Conservation (phyloP, 2,329 filamentous ascomycete species). For the Trichoderma aggressivum region DNA sequence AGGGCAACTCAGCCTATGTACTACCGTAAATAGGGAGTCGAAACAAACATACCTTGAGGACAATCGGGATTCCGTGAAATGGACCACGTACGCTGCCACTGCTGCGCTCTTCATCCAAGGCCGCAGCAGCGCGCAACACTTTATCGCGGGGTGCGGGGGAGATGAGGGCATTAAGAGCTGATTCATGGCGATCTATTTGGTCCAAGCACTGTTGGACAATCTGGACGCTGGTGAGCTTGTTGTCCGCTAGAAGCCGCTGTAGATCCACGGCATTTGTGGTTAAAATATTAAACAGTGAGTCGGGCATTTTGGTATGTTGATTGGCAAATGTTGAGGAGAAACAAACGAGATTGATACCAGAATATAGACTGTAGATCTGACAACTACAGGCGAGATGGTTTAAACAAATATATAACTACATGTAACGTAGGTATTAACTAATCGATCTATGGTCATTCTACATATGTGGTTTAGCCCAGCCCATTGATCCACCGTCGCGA, state of each 20-base stretch:
- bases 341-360: neutral
- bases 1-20: neutral
- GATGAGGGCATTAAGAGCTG: slow-evolving; percentile 21
- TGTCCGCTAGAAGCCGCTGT: slow-evolving; percentile 12
- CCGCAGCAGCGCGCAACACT: slow-evolving; percentile 16
- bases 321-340: neutral
- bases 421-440: neutral
- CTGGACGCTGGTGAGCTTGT: slow-evolving; percentile 1
- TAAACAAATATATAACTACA: neutral
- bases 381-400: neutral
- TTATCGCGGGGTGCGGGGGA: slow-evolving; percentile 19
- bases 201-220: slow-evolving; percentile 12
- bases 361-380: neutral
- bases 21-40: accelerated
- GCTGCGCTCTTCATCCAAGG: slow-evolving; percentile 24
- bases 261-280: slow-evolving; percentile 2
- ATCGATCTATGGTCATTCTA: neutral
- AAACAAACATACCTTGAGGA: slow-evolving; percentile 24
- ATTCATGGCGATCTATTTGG: slow-evolving; percentile 21
- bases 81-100: slow-evolving; percentile 22
- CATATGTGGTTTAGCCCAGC: no score
- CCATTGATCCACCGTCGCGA: neutral
- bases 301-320: neutral
- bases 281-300: neutral
- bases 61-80: slow-evolving; percentile 27